A percentile compares a stretch with the other conserved stretches of the same genome.
Conservation (phyloP, 805 yeast genomes). For the Tanozyma kutaoensis region DNA sequence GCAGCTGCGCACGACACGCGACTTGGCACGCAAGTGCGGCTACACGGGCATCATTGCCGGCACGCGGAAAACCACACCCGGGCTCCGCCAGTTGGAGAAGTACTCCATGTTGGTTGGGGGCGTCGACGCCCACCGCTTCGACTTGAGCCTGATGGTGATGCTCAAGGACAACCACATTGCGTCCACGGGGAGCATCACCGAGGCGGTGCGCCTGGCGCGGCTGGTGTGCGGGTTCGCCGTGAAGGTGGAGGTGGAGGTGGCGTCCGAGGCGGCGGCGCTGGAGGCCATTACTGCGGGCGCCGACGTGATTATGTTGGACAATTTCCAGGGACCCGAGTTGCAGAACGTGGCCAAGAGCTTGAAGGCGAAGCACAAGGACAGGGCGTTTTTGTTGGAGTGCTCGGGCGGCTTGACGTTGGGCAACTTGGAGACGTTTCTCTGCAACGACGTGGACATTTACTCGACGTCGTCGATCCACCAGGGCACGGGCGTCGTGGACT, state of each 20-base stretch:
- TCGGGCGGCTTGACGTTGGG: constrained; percentile 77
- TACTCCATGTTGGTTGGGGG: constrained; percentile 95
- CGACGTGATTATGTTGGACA: constrained; percentile 90
- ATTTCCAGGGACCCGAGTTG: constrained; percentile 58
- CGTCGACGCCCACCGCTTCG: constrained; percentile 84
- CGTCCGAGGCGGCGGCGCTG: constrained; percentile 69
- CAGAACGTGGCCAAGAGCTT: constrained; percentile 50
- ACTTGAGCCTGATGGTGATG: constrained; percentile 90
- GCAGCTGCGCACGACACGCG: constrained; percentile 42
- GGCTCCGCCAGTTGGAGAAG: constrained; percentile 76
- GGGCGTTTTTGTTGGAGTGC: constrained; percentile 66
- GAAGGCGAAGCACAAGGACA: constrained; percentile 40
- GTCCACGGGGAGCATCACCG: constrained; percentile 84
- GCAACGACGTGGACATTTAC: constrained; percentile 77
- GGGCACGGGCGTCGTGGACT: constrained; percentile 76
- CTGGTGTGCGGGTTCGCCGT: constrained; percentile 77
- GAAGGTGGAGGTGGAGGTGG: constrained; percentile 89
- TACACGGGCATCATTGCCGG: constrained; percentile 85
- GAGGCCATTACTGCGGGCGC: constrained; percentile 96
- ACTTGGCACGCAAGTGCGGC: constrained; percentile 52
- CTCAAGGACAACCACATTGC: constrained; percentile 88
- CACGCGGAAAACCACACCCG: constrained; percentile 96
- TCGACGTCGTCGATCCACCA: constrained; percentile 88
- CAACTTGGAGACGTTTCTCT: constrained; percentile 52
- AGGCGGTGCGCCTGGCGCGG: constrained; percentile 68